Evolutionary conservation across 208 protist genomes (phyloP).

Genomic region (Trypanosoma brucei): DNA sequence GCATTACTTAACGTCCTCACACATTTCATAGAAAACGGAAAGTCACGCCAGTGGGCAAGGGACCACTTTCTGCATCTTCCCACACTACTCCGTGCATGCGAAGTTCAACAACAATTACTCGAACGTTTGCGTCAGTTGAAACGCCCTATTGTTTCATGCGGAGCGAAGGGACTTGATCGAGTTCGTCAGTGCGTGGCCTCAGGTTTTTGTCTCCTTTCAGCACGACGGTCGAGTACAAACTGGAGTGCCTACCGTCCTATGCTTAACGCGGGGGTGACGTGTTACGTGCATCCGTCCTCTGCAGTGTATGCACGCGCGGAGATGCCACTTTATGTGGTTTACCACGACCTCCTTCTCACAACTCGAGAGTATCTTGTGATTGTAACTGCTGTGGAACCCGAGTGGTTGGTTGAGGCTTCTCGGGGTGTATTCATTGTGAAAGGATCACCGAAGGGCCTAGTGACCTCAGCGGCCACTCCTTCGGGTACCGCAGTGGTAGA

Average conservation of each 20-base stretch:
- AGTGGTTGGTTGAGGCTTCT: slow-evolving; percentile 94
- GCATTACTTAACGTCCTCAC: slow-evolving; percentile 98
- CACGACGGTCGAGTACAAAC: slow-evolving; percentile 84
- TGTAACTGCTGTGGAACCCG: slow-evolving; percentile 96
- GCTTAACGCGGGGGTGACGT: slow-evolving; percentile 93
- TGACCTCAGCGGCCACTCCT: not conserved
- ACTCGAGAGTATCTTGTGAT: slow-evolving; percentile 96
- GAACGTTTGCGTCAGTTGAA: slow-evolving; percentile 92
- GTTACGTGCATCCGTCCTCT: slow-evolving; percentile 96
- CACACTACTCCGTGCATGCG: slow-evolving; percentile 81
- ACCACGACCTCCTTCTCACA: slow-evolving; percentile 97
- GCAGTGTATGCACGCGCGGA: slow-evolving; percentile 94
- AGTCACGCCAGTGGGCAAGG: slow-evolving; percentile 91
- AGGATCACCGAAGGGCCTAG: not conserved
- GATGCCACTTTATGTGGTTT: slow-evolving; percentile 98
- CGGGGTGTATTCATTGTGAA: slow-evolving; percentile 62
- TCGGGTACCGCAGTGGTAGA: not conserved
- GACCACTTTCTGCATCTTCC: slow-evolving; percentile 97
- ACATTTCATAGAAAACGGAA: slow-evolving; percentile 91
- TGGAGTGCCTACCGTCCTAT: slow-evolving; percentile 98
- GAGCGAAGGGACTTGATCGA: slow-evolving; percentile 77
- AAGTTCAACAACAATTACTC: slow-evolving; percentile 95
- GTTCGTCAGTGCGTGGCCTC: slow-evolving; percentile 93
- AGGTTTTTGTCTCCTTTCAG: slow-evolving; percentile 96
- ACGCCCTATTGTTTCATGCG: slow-evolving; percentile 50